These are phyloP conservation scores for Citrus mangshanensis DNA, from an alignment of 345 rosid genomes.

Conservation along the genomic window DNA sequence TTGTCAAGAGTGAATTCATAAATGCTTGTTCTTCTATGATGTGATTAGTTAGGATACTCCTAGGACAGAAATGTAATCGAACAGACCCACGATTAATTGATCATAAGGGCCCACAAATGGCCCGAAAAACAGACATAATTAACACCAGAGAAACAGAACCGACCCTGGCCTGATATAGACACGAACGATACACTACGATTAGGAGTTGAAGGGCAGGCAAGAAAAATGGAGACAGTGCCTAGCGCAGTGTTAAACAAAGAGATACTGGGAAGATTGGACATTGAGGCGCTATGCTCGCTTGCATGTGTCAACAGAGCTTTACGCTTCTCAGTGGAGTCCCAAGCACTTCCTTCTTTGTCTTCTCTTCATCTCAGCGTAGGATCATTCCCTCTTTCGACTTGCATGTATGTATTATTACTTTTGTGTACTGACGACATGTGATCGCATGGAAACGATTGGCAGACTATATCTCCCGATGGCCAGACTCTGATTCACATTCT, in stretches of 20 bases:
- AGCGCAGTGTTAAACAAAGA: slow-evolving; percentile 36
- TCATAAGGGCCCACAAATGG: neutral
- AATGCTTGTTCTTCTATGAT: too few relatives aligned
- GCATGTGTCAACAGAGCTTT: slow-evolving; percentile 49
- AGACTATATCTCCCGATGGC: slow-evolving; percentile 40
- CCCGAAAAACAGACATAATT: neutral
- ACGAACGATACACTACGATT: neutral
- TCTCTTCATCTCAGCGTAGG: slow-evolving; percentile 46
- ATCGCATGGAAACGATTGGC: slow-evolving; percentile 3
- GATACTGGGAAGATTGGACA: slow-evolving; percentile 44
- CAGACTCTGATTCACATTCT: slow-evolving; percentile 33
- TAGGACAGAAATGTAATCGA: too few relatives aligned
- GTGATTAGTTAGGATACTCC: too few relatives aligned
- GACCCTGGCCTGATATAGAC: neutral
- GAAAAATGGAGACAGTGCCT: slow-evolving; percentile 26
- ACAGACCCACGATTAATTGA: too few relatives aligned
- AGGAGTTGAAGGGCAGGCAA: neutral
- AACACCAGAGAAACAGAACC: neutral
- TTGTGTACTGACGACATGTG: neutral
- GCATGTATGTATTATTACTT: neutral
- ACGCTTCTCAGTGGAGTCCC: slow-evolving; percentile 40
- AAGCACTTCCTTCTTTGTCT: slow-evolving; percentile 37
- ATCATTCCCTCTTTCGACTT: neutral
- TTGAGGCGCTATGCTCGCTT: slow-evolving; percentile 46
- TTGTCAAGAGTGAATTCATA: too few relatives aligned